These are phyloP conservation scores for Wallacemonas sp. DNA, from an alignment of 208 protist genomes.

Conservation along the genomic window DNA sequence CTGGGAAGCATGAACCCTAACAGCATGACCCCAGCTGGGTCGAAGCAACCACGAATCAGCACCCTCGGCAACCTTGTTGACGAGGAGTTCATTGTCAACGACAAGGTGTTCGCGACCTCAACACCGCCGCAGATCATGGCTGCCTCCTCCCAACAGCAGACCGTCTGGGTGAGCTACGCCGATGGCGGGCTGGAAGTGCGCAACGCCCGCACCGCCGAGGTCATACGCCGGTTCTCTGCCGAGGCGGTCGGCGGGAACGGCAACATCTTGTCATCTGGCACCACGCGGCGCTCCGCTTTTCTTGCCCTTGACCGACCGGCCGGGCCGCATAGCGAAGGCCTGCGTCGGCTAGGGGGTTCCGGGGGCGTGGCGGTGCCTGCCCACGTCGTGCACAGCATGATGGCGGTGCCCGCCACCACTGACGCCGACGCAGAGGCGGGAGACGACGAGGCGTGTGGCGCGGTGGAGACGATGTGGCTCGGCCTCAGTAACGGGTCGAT, in stretches of 20 bases:
- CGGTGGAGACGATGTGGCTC: conserved; percentile 59
- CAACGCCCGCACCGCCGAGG: conserved; percentile 64
- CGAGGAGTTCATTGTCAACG: conserved; percentile 46
- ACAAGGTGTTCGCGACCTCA: conserved; percentile 47
- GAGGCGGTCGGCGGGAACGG: conserved; percentile 1
- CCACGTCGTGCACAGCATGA: conserved; percentile 24
- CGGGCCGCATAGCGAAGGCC: not conserved
- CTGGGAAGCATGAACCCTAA: not conserved
- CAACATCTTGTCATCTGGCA: not conserved
- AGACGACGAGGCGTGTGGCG: conserved; percentile 7
- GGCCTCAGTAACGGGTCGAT: conserved; percentile 74
- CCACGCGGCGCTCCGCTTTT: conserved; percentile 2
- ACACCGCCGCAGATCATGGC: conserved; percentile 49
- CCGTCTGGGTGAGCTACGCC: conserved; percentile 68
- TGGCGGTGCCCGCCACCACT: conserved; percentile 15
- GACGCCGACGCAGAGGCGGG: not conserved
- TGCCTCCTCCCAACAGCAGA: conserved; percentile 25
- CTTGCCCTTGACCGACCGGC: conserved; percentile 6
- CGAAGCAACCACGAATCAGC: not conserved
- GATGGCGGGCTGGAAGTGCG: conserved; percentile 61
- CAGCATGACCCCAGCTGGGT: not conserved
- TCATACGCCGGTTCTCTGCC: conserved; percentile 42
- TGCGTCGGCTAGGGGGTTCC: no score
- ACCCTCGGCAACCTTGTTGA: conserved; percentile 5
- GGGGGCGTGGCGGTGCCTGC: not conserved